Evolutionary conservation across 2,329 filamentous ascomycete genomes (phyloP), one percentile per base, ranked within the genome.

Genomic region (Lizonia empirigonia): DNA sequence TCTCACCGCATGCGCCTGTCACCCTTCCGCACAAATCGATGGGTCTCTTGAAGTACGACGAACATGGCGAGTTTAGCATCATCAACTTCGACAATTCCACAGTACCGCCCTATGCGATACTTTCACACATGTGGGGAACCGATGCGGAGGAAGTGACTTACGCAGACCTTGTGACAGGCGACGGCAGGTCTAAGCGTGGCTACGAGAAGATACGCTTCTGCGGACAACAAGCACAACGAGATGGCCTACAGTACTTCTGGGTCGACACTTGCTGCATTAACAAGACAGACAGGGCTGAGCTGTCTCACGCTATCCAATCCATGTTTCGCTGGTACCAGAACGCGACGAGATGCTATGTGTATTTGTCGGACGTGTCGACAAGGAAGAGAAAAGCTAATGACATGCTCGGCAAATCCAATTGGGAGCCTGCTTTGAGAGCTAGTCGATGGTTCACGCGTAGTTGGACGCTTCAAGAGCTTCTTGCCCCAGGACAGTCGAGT

Each of bases 401-500:
- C 54, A 7, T 41, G n/a, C 36, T 29, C 34, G 16, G 16, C 2
- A 23, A 26, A n/a, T n/a, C n/a, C n/a, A n/a, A n/a, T n/a, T 16
- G 41, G 55, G 18, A 38, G 8, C 7, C 38, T 47, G 20, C 53
- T 13, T 45, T 51, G 26, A 40, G 15, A 16, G 2, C 20, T 23
- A 46, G 49, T 16, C 15, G n/a, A 18, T 35, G 32, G 32, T 35
- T 35, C 15, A 35, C 15, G 8, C 32, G n/a, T n/a, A n/a, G n/a
- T n/a, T n/a, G n/a, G n/a, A n/a, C n/a, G n/a, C n/a, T n/a, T n/a
- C n/a, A n/a, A 15, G 32, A 35, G 23, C 56, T 63, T 36, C 20
- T 63, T 23, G 58, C 56, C 24, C 55, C 53, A 18, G 26, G 20
- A 2, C 16, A 8, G 56, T 63, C 5, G 27, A 59, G 20, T 63